These are phyloP conservation scores for Globisporangium nagaii DNA, from an alignment of 352 stramenopile species.

Conservation along the genomic window DNA sequence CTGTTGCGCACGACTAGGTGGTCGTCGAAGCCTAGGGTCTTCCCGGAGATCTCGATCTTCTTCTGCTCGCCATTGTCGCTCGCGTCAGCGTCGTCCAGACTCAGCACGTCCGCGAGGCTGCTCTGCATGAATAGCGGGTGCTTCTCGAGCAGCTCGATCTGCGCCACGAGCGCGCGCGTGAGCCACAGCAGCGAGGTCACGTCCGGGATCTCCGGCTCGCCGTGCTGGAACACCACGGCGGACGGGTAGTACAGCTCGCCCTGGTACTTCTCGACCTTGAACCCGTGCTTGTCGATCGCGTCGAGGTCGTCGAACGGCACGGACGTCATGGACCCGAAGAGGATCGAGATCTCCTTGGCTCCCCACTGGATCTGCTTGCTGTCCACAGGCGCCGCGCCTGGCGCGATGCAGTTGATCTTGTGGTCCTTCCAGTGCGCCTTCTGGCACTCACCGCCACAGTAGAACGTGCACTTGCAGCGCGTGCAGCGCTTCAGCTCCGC, in stretches of 20 bases:
- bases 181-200: slow-evolving; percentile 68
- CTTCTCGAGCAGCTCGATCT: slow-evolving; percentile 62
- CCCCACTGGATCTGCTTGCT: slow-evolving; percentile 67
- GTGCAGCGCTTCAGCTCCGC: slow-evolving; percentile 77
- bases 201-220: slow-evolving; percentile 57
- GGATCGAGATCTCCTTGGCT: slow-evolving; percentile 77
- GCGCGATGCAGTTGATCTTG: slow-evolving; percentile 69
- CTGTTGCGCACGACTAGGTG: slow-evolving; percentile 74
- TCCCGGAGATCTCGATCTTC: slow-evolving; percentile 56
- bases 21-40: slow-evolving; percentile 54
- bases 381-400: slow-evolving; percentile 19
- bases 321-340: slow-evolving; percentile 61
- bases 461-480: slow-evolving; percentile 81
- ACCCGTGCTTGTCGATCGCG: slow-evolving; percentile 48
- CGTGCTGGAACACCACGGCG: slow-evolving; percentile 64
- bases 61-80: slow-evolving; percentile 20
- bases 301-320: slow-evolving; percentile 81
- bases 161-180: slow-evolving; percentile 51
- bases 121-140: slow-evolving; percentile 69
- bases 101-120: slow-evolving; percentile 55
- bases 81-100: slow-evolving; percentile 33
- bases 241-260: slow-evolving; percentile 57
- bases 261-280: slow-evolving; percentile 40
- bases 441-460: slow-evolving; percentile 72
- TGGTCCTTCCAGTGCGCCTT: slow-evolving; percentile 79